Evolutionary conservation across 805 yeast species (phyloP).

Genomic region (Lachancea cidri): DNA sequence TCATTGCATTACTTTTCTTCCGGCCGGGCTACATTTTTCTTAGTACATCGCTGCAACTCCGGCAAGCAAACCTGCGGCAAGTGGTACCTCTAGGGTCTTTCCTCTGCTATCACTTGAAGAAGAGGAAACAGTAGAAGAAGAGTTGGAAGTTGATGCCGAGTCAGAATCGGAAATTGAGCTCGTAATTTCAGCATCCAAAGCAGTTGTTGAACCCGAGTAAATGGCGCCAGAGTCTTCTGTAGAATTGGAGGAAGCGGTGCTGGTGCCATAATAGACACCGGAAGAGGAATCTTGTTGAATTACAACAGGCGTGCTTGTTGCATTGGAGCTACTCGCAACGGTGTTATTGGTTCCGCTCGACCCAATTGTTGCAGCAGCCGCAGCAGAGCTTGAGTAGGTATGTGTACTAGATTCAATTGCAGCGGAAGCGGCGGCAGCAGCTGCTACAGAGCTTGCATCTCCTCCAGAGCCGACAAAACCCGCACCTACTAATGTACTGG

Average conservation of each 20-base stretch:
- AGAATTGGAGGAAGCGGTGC: no score
- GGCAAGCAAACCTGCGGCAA: constrained; percentile 6
- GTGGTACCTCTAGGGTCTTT: constrained; percentile 2
- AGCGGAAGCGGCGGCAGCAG: constrained; percentile 1
- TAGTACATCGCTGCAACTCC: constrained; percentile 5
- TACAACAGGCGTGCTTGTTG: background rate
- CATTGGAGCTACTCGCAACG: background rate
- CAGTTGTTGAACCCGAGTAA: background rate
- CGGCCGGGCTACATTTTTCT: background rate
- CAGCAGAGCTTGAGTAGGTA: no score
- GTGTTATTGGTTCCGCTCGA: background rate
- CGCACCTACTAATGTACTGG: background rate
- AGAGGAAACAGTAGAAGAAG: background rate
- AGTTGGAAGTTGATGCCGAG: background rate
- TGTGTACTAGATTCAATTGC: background rate
- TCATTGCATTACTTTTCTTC: no score
- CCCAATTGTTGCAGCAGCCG: background rate
- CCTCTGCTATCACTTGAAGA: constrained; percentile 3
- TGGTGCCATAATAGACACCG: no score
- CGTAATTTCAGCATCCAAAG: no score
- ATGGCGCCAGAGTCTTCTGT: no score
- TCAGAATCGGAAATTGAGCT: background rate
- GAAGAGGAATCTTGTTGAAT: background rate
- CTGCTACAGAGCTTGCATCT: constrained; percentile 3
- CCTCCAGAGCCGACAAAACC: constrained; percentile 7